phyloP scores from a whole-genome alignment of 176 grass and related monocot species.

The Calamus simplicifolius region DNA sequence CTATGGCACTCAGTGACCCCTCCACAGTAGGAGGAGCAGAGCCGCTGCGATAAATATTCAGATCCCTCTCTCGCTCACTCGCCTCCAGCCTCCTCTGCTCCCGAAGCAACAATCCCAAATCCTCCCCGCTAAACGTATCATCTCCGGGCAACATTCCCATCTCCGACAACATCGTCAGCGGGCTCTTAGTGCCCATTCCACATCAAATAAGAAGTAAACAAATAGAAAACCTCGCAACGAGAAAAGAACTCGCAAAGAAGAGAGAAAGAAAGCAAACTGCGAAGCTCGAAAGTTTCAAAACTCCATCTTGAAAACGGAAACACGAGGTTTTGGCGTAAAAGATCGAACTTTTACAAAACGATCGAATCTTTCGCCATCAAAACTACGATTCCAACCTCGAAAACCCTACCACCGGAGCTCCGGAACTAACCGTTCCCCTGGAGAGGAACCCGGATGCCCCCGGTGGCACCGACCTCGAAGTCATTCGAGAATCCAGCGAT shows the following conservation, averaged over 20 bases:
- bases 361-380: too few species aligned
- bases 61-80: slow-evolving; percentile 33
- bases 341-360: too few species aligned
- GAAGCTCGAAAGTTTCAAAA: too few species aligned
- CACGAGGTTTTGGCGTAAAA: too few species aligned
- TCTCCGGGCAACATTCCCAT: slow-evolving; percentile 4
- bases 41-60: slow-evolving; percentile 66
- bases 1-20: slow-evolving; percentile 22
- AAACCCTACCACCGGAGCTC: too few species aligned
- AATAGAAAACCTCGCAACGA: not conserved
- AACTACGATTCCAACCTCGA: too few species aligned
- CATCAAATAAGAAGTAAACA: not conserved
- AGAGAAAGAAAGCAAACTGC: slow-evolving; percentile 11
- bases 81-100: slow-evolving; percentile 18
- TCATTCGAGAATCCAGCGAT: too few species aligned
- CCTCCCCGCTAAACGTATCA: not conserved
- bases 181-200: not conserved
- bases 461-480: too few species aligned
- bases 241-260: not conserved
- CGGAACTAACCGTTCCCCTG: too few species aligned
- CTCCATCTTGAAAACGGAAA: too few species aligned
- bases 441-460: too few species aligned
- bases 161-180: slow-evolving; percentile 4
- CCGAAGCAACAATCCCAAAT: slow-evolving; percentile 1
- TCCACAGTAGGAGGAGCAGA: slow-evolving; percentile 67